Conservation (phyloP, 192 early-diverging fungal genomes). For the Coemansia sp. region DNA sequence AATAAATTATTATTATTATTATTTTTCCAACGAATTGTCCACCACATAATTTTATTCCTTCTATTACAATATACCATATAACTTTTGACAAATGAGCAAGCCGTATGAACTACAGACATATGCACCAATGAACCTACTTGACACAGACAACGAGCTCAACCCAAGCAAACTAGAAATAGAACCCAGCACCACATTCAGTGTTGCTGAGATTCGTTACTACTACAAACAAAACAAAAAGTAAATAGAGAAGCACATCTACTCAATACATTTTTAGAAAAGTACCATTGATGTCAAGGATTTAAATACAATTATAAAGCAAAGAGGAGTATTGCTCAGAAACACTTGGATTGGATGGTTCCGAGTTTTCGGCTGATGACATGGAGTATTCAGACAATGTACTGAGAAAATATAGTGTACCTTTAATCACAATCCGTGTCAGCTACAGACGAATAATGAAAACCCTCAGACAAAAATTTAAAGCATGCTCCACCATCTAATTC, state of each 20-base stretch:
- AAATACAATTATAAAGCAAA: neutral
- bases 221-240: neutral
- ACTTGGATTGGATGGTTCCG: neutral
- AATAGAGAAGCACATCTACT: neutral
- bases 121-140: neutral
- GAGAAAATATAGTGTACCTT: neutral
- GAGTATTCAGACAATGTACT: neutral
- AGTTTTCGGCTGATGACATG: neutral
- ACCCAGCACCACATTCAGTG: neutral
- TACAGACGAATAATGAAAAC: no score
- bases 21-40: neutral
- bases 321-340: neutral
- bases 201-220: neutral
- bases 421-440: no score
- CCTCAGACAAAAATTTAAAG: no score
- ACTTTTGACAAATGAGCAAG: neutral
- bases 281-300: neutral
- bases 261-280: neutral
- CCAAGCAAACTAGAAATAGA: neutral
- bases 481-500: no score
- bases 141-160: neutral
- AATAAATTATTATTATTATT: neutral
- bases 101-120: neutral
- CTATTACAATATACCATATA: neutral
- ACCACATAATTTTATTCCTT: neutral